These are phyloP conservation scores for Physocladia obscura DNA, from an alignment of 192 early-diverging fungal genomes.

Conservation along the genomic window DNA sequence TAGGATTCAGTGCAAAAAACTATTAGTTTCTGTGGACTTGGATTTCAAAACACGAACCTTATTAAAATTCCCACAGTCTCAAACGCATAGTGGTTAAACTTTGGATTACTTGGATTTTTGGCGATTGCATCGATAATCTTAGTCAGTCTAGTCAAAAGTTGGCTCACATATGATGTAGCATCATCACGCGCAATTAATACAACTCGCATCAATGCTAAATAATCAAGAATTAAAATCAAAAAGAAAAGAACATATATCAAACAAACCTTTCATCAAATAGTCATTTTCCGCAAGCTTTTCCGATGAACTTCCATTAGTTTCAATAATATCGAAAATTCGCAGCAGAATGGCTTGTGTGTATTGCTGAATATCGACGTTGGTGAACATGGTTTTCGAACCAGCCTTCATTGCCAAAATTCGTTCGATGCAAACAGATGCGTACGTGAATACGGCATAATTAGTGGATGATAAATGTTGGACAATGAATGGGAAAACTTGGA, in stretches of 20 bases:
- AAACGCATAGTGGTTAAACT: constrained; percentile 96
- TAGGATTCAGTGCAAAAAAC: neutral
- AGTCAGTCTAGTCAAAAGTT: constrained; percentile 74
- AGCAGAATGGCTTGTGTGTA: constrained; percentile 67
- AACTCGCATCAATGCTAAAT: constrained; percentile 77
- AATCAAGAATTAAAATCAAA: no score
- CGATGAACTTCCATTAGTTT: constrained; percentile 68
- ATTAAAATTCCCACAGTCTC: constrained; percentile 88
- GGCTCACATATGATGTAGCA: constrained; percentile 68
- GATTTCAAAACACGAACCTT: constrained; percentile 42
- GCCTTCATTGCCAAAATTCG: constrained; percentile 80
- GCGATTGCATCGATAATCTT: constrained; percentile 78
- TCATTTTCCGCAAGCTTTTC: constrained; percentile 96
- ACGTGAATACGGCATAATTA: constrained; percentile 86
- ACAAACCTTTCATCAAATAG: constrained; percentile 85
- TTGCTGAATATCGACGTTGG: constrained; percentile 67
- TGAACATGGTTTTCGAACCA: constrained; percentile 49
- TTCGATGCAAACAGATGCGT: constrained; percentile 88
- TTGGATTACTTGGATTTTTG: constrained; percentile 95
- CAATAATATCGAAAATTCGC: constrained; percentile 76
- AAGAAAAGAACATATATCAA: neutral
- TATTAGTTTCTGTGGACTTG: no score
- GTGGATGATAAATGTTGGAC: constrained; percentile 76
- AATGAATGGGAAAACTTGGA: constrained; percentile 74
- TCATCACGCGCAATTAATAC: constrained; percentile 74